phyloP scores from a whole-genome alignment of 108 stramenopile species.

The Cylindrotheca fusiformis region DNA sequence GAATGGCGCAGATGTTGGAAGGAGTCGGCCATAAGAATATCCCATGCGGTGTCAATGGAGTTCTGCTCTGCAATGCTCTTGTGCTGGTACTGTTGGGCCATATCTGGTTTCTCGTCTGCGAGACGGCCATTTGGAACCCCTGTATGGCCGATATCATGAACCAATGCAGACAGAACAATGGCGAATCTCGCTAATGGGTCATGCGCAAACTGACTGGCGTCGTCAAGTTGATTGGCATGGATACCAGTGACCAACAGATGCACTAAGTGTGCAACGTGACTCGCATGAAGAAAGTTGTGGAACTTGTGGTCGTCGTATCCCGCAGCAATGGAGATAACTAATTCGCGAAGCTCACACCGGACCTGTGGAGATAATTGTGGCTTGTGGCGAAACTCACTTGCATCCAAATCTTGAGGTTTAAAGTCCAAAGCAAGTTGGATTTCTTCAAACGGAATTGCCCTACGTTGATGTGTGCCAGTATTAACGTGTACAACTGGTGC shows the following conservation, averaged over 20 bases:
- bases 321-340: not conserved
- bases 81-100: not conserved
- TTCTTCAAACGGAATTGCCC: not conserved
- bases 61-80: conserved; percentile 12
- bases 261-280: conserved; percentile 1
- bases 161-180: conserved; percentile 2
- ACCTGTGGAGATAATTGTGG: not conserved
- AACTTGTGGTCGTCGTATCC: conserved; percentile 1
- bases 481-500: not conserved
- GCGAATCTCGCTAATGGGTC: conserved; percentile 12
- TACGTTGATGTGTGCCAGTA: not conserved
- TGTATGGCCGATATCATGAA: conserved; percentile 11
- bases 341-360: not conserved
- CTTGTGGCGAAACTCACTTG: not conserved
- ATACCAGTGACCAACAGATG: not conserved
- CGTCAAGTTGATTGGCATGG: not conserved
- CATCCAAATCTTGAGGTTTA: not conserved
- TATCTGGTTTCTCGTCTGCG: not conserved
- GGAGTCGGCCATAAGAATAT: not conserved
- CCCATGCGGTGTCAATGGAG: conserved; percentile 16
- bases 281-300: conserved; percentile 6
- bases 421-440: not conserved
- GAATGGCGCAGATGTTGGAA: conserved; percentile 2
- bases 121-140: conserved; percentile 8
- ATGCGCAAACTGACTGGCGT: not conserved